Evolutionary conservation across 345 rosid genomes (phyloP), one percentile per base, ranked within the genome.

Genomic region (Populus pruinosa): DNA sequence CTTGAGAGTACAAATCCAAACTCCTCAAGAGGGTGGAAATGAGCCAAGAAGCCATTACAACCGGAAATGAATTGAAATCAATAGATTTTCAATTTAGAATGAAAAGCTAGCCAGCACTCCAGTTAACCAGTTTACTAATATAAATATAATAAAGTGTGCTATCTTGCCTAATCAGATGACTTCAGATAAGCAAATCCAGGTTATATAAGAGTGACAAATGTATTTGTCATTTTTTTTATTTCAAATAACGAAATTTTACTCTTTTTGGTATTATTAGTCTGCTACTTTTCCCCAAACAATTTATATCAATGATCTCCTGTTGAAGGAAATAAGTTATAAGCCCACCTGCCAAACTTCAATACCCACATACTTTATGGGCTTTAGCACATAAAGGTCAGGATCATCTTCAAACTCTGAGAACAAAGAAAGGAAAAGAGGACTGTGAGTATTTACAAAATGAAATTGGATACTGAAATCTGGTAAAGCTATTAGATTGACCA

Each of bases 301-400:
- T 39, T 38, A 16, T n/a, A 39, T 59, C 27, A 10, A n/a, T 70
- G 36, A 47, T 18, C 50, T 72, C 39, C 38, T 1, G 23, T 39
- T 23, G 55, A 27, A 5, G 25, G 33, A 74, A 27, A 8, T 36
- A 65, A 65, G 70, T 47, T 39, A 36, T 18, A 29, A 73, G 59
- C 49, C 71, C 65, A 90, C 98, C 93, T 94, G 98, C 98, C 98
- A 94, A 73, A 94, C 95, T 88, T 94, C 98, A 75, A 94, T 91
- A 62, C 98, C 98, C 36, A 88, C 91, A 47, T 93, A 94, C 86
- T 83, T 91, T 29, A 91, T 87, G 47, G 98, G 95, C 86, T 85
- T 94, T 74, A 94, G 78, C 84, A 94, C 98, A 65, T 94, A 92
- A 76, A 94, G 91, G 76, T 94, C 97, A 2, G 97, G 98, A 81